phyloP scores from a whole-genome alignment of 352 stramenopile genomes.

The Plasmopara muralis region DNA sequence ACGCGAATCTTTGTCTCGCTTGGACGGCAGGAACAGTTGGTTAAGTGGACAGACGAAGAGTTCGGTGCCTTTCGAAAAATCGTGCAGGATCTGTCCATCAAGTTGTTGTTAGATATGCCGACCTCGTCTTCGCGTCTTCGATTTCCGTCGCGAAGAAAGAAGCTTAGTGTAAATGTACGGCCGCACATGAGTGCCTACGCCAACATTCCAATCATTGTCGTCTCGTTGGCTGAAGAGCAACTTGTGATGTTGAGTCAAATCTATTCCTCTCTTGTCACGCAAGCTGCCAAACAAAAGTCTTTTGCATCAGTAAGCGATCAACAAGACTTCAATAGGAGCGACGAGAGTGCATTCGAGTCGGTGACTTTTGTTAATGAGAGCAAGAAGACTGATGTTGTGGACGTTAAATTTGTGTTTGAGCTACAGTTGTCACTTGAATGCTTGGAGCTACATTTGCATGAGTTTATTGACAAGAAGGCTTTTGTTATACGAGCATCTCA shows the following conservation, averaged over 20 bases:
- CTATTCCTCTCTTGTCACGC: constrained; percentile 41
- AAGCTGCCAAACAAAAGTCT: constrained; percentile 17
- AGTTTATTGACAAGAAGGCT: constrained; percentile 38
- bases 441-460: constrained; percentile 47
- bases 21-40: constrained; percentile 31
- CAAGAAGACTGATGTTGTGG: neutral
- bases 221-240: constrained; percentile 48
- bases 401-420: constrained; percentile 45
- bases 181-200: constrained; percentile 32
- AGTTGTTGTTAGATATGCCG: constrained; percentile 46
- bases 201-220: constrained; percentile 30
- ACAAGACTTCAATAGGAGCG: constrained; percentile 9
- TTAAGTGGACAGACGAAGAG: constrained; percentile 34
- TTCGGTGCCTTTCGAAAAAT: constrained; percentile 36
- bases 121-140: constrained; percentile 20
- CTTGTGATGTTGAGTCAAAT: constrained; percentile 44
- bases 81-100: constrained; percentile 53
- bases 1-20: constrained; percentile 56
- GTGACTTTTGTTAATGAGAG: constrained; percentile 9
- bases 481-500: constrained; percentile 43
- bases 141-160: constrained; percentile 13
- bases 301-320: constrained; percentile 21
- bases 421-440: constrained; percentile 44
- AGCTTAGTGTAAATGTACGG: constrained; percentile 8
- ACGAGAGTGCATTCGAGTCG: constrained; percentile 13